phyloP scores from a whole-genome alignment of 805 yeast species.

The Cephaloascus fragrans region DNA sequence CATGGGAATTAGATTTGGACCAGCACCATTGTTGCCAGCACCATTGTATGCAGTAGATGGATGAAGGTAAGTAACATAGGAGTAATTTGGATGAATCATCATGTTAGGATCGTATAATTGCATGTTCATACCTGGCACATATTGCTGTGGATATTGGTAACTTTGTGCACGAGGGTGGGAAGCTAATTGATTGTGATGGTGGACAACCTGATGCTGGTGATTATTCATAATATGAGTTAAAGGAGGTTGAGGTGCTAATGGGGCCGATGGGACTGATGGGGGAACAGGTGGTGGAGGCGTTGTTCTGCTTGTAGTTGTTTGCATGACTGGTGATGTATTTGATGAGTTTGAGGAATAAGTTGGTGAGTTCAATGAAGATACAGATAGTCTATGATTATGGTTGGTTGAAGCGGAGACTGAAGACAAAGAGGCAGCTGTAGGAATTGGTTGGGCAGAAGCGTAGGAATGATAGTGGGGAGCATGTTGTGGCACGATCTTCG shows the following conservation, averaged over 20 bases:
- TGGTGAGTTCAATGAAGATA: background rate
- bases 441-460: too few relatives aligned
- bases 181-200: too few relatives aligned
- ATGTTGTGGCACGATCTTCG: too few relatives aligned
- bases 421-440: too few relatives aligned
- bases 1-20: background rate
- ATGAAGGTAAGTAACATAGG: background rate
- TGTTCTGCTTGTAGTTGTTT: background rate
- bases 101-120: background rate
- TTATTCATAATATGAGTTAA: too few relatives aligned
- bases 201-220: background rate
- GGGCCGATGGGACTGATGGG: background rate
- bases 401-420: too few relatives aligned
- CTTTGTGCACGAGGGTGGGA: too few relatives aligned
- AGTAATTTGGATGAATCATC: background rate
- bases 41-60: conserved; percentile 2
- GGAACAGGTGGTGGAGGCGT: conserved; percentile 2
- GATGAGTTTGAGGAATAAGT: background rate
- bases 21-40: too few relatives aligned
- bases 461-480: too few relatives aligned
- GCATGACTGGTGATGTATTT: background rate
- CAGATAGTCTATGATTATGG: background rate
- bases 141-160: too few relatives aligned
- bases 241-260: background rate
- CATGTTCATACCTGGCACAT: background rate